A percentile compares a stretch with the other conserved stretches of the same genome.
Conservation (phyloP, 1,139 yeast species). For the Kodamaea alishanica region DNA sequence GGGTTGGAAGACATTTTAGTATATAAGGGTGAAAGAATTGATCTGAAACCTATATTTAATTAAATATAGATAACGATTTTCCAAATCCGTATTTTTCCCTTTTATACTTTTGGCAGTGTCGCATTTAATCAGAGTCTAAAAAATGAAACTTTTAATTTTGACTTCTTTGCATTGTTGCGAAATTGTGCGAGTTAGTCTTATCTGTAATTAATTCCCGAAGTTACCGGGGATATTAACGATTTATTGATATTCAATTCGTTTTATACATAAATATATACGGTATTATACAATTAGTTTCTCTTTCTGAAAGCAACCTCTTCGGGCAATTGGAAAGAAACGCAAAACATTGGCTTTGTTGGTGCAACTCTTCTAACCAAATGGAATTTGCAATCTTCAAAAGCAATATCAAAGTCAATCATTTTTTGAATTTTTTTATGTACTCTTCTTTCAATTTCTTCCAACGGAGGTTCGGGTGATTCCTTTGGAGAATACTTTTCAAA, state of each 20-base stretch:
- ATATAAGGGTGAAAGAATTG: too few relatives aligned
- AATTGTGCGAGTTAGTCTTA: too few relatives aligned
- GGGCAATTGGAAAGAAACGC: slow-evolving; percentile 79
- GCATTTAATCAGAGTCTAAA: too few relatives aligned
- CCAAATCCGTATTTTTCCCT: too few relatives aligned
- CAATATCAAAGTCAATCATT: slow-evolving; percentile 48
- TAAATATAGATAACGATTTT: too few relatives aligned
- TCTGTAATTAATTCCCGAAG: too few relatives aligned
- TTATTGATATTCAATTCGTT: background rate
- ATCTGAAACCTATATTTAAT: too few relatives aligned
- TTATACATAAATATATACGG: slow-evolving; percentile 1
- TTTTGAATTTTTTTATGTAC: slow-evolving; percentile 58
- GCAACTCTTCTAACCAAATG: slow-evolving; percentile 92
- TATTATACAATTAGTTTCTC: background rate
- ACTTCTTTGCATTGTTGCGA: too few relatives aligned
- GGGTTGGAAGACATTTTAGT: slow-evolving; percentile 26
- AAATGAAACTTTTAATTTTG: too few relatives aligned
- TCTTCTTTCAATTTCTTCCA: slow-evolving; percentile 60
- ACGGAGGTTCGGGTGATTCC: slow-evolving; percentile 62
- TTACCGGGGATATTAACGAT: background rate
- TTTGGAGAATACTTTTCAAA: slow-evolving; percentile 79
- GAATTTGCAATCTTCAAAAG: slow-evolving; percentile 49
- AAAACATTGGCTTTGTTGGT: slow-evolving; percentile 95
- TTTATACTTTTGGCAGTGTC: too few relatives aligned
- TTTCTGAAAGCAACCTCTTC: slow-evolving; percentile 63